These are phyloP conservation scores for Suhomyces guaymorum DNA, from an alignment of 1,139 yeast genomes.

Conservation along the genomic window DNA sequence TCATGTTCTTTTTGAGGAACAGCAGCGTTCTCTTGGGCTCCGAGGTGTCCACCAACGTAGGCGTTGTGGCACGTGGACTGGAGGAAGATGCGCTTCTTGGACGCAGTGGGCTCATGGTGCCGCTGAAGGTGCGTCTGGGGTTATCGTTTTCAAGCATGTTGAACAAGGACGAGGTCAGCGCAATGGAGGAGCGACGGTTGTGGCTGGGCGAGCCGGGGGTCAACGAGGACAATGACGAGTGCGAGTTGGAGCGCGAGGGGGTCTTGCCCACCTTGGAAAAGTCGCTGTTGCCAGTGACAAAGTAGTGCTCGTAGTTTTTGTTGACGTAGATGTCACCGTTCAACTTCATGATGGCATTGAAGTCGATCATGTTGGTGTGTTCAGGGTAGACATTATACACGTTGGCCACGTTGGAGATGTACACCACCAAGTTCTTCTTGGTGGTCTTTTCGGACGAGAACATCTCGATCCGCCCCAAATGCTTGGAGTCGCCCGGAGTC, in stretches of 20 bases:
- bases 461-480: conserved; percentile 50
- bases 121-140: conserved; percentile 10
- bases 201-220: conserved; percentile 7
- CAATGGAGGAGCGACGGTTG: conserved; percentile 10
- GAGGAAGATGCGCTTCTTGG: conserved; percentile 9
- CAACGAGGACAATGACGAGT: conserved; percentile 13
- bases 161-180: conserved; percentile 21
- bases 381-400: conserved; percentile 58
- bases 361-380: conserved; percentile 51
- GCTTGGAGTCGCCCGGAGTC: conserved; percentile 41
- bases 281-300: conserved; percentile 12
- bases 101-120: conserved; percentile 9
- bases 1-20: conserved; percentile 28
- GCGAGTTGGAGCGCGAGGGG: conserved; percentile 14
- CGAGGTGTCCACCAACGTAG: conserved; percentile 7
- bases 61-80: conserved; percentile 7
- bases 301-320: conserved; percentile 36
- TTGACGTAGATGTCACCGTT: conserved; percentile 53
- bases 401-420: conserved; percentile 42
- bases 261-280: conserved; percentile 6
- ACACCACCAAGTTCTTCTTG: conserved; percentile 49
- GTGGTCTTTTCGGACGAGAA: conserved; percentile 43
- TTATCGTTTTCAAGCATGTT: conserved; percentile 16
- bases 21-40: conserved; percentile 16
- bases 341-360: conserved; percentile 53